These are phyloP conservation scores for Ophiostoma pallidulum DNA, from an alignment of 2,329 filamentous ascomycete genomes.

Conservation along the genomic window DNA sequence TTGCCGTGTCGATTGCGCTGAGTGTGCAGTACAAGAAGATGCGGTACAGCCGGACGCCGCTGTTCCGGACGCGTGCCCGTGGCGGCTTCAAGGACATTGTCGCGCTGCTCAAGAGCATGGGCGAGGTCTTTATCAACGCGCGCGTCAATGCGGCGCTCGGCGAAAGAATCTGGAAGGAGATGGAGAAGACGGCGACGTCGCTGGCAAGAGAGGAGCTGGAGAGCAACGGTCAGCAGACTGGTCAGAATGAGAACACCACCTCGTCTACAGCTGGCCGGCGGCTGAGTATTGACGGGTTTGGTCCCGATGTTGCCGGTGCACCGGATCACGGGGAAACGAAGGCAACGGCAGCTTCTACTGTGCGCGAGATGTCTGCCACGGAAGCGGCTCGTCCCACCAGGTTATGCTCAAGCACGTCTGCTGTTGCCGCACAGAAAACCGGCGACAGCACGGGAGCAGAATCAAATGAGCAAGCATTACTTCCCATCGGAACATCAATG, in stretches of 20 bases:
- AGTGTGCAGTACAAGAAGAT: constrained; percentile 56
- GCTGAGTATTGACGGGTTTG: too few relatives aligned
- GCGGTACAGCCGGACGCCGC: constrained; percentile 49
- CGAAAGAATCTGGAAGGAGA: constrained; percentile 44
- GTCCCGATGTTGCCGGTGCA: too few relatives aligned
- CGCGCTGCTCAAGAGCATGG: constrained; percentile 40
- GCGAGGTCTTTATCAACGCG: constrained; percentile 50
- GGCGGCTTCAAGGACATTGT: constrained; percentile 46
- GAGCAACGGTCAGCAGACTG: not conserved
- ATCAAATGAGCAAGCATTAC: too few relatives aligned
- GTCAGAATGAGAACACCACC: too few relatives aligned
- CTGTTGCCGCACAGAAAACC: not conserved
- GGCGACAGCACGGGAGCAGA: not conserved
- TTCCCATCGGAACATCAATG: too few relatives aligned
- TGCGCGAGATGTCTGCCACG: too few relatives aligned
- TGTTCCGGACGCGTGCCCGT: constrained; percentile 48
- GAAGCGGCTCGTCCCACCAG: not conserved
- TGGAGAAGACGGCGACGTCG: constrained; percentile 43
- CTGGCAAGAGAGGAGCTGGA: constrained; percentile 22
- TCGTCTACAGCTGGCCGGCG: too few relatives aligned
- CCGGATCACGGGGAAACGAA: too few relatives aligned
- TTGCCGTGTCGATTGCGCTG: constrained; percentile 51
- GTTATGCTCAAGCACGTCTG: not conserved
- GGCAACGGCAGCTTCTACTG: too few relatives aligned
- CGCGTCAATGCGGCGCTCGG: constrained; percentile 45